Percentiles rank a stretch among this genome's conserved stretches.
These are phyloP conservation scores for Eucalyptus sideroxylon DNA, from an alignment of 345 rosid genomes.

Conservation along the genomic window DNA sequence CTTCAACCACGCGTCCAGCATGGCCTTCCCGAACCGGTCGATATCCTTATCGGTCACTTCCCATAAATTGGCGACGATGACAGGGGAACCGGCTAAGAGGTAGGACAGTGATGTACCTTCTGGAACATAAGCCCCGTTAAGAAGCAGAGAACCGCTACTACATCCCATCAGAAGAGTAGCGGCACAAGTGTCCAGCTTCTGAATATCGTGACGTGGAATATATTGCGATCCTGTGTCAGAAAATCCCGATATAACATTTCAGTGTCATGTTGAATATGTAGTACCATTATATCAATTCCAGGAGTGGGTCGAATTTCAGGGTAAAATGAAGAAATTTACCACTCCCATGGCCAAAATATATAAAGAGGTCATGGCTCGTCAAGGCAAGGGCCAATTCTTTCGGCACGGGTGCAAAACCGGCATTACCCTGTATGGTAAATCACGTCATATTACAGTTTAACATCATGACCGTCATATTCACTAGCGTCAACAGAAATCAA, in stretches of 20 bases:
- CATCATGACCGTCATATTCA: neutral
- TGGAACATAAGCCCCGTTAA: constrained; percentile 69
- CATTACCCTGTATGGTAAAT: constrained; percentile 52
- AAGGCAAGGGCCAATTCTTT: constrained; percentile 65
- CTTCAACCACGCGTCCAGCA: constrained; percentile 67
- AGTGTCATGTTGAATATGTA: neutral
- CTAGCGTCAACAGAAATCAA: neutral
- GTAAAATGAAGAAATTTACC: constrained; percentile 29
- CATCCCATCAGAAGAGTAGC: constrained; percentile 90
- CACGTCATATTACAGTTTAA: neutral
- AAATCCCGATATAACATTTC: neutral
- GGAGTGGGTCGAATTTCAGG: neutral
- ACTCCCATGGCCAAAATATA: constrained; percentile 93
- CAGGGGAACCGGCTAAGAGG: constrained; percentile 74
- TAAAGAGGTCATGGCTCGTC: constrained; percentile 71
- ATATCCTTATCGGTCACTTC: constrained; percentile 94
- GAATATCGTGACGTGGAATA: constrained; percentile 49
- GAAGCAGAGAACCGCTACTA: constrained; percentile 71
- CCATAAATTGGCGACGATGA: constrained; percentile 79
- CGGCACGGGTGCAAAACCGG: constrained; percentile 61
- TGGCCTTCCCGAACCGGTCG: constrained; percentile 74
- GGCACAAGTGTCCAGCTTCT: constrained; percentile 66
- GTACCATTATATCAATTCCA: neutral
- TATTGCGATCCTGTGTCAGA: constrained; percentile 57
- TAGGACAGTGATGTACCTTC: constrained; percentile 68